Conservation (phyloP, 179 eudicot genomes). For the Gypsophila paniculata region DNA sequence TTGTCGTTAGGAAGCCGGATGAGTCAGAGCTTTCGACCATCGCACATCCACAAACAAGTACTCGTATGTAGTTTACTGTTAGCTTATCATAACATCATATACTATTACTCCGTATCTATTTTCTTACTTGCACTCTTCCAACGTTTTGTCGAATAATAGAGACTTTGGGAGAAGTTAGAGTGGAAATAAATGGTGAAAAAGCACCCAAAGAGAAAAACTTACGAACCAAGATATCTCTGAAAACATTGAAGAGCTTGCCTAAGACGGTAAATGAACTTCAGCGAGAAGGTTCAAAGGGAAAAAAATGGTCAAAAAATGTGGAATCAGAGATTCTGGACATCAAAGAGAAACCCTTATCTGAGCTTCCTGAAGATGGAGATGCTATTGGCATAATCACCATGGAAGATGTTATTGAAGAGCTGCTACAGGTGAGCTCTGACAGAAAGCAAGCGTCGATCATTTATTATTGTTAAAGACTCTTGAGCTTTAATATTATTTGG, state of each 20-base stretch:
- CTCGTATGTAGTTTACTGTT: constrained; percentile 5
- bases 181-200: constrained; percentile 21
- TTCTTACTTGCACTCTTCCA: constrained; percentile 5
- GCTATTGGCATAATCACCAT: constrained; percentile 79
- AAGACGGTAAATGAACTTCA: constrained; percentile 10
- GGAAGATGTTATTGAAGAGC: constrained; percentile 91
- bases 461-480: background rate
- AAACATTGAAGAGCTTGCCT: constrained; percentile 41
- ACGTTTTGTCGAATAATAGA: constrained; percentile 6
- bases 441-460: background rate
- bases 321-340: constrained; percentile 62
- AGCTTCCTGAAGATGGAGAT: constrained; percentile 60
- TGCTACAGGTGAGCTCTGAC: constrained; percentile 50
- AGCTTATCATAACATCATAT: background rate
- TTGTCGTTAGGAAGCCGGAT: constrained; percentile 33
- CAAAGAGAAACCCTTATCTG: constrained; percentile 52
- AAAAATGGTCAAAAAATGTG: constrained; percentile 58
- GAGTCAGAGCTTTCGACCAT: constrained; percentile 23
- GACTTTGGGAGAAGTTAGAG: constrained; percentile 21
- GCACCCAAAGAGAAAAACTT: constrained; percentile 17
- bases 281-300: constrained; percentile 35
- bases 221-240: constrained; percentile 44
- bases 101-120: background rate
- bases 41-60: constrained; percentile 18
- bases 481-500: background rate